Conservation (phyloP, 768 basidiomycete genomes). For the Leccinum ochraceum region DNA sequence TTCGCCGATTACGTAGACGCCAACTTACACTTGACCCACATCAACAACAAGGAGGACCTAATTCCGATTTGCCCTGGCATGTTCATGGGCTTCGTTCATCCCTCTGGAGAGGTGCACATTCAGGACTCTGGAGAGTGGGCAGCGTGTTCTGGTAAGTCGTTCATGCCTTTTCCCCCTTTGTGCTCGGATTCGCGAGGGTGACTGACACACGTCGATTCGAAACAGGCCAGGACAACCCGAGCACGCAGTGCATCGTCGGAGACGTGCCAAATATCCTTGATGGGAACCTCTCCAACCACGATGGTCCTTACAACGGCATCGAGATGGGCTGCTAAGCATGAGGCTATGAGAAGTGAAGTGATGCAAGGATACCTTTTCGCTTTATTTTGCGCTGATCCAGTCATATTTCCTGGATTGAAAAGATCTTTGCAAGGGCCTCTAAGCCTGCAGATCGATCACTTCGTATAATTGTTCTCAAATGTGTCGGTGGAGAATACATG, state of each 20-base stretch:
- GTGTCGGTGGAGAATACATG: too few species aligned
- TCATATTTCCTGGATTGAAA: too few species aligned
- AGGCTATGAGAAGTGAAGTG: not conserved
- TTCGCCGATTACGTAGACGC: conserved; percentile 27
- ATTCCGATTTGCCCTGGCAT: conserved; percentile 38
- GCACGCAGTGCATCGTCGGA: conserved; percentile 30
- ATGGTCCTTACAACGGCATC: conserved; percentile 38
- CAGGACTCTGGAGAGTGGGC: conserved; percentile 50
- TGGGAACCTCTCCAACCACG: conserved; percentile 47
- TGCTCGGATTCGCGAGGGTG: too few species aligned
- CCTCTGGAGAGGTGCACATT: conserved; percentile 46
- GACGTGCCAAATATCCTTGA: conserved; percentile 43
- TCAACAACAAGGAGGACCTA: conserved; percentile 51
- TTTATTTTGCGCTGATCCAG: too few species aligned
- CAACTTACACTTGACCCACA: conserved; percentile 46
- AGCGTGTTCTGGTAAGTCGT: conserved; percentile 48
- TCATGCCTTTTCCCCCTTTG: too few species aligned
- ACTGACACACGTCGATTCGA: not conserved
- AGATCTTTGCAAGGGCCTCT: too few species aligned
- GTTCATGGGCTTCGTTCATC: conserved; percentile 43
- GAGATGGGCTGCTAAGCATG: conserved; percentile 26
- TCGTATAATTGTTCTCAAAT: too few species aligned
- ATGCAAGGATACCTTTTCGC: too few species aligned
- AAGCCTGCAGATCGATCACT: too few species aligned
- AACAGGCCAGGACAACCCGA: conserved; percentile 57